Evolutionary conservation across 1,139 yeast genomes (phyloP), one percentile per base, ranked within the genome.

Genomic region (Kodamaea anthophila): DNA sequence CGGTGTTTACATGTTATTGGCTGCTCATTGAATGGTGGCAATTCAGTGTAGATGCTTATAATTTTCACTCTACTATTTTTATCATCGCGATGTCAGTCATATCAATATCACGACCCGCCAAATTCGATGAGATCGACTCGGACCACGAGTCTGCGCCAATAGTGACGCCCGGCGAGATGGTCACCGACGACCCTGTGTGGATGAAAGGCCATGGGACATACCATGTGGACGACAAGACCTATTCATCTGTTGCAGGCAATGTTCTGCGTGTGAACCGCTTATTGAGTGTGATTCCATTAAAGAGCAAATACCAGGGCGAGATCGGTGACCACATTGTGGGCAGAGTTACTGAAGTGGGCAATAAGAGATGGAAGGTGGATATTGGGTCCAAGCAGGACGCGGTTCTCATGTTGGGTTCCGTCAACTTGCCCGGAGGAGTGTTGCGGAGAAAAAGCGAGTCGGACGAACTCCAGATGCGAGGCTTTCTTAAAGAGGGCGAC

Each of bases 191-290:
- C 49, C 87, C 96, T 5, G 73, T 82, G 4, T 91, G 97, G 96
- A 93, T 93, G 98, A 76, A 94, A 53, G 99, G 98, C 19, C 99
- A 93, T 53, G 98, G 98, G 3, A 93, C 98, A 0, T 91, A 86
- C 53, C 77, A 81, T 39, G 60, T 80, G 23, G 74, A 74, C 20
- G 75, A 73, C 34, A 65, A 71, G 43, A 87, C 96, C 1, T 87
- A 75, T 51, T 82, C 96, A 1, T 80, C 96, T 1, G 95, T 91
- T 4, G 96, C 96, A 0, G 99, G 99, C 4, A 77, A 78, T 12
- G 79, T 93, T 10, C 74, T 85, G 1, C 68, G 93, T 43, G 96
- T 88, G 31, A 91, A 91, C 57, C 75, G 91, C 44, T 67, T 91
- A 37, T 65, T 91, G 35, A 80, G 93, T 50, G 98, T 93, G 12